These are phyloP conservation scores for Solanum bulbocastanum DNA, from an alignment of 257 asterid species.

Conservation along the genomic window DNA sequence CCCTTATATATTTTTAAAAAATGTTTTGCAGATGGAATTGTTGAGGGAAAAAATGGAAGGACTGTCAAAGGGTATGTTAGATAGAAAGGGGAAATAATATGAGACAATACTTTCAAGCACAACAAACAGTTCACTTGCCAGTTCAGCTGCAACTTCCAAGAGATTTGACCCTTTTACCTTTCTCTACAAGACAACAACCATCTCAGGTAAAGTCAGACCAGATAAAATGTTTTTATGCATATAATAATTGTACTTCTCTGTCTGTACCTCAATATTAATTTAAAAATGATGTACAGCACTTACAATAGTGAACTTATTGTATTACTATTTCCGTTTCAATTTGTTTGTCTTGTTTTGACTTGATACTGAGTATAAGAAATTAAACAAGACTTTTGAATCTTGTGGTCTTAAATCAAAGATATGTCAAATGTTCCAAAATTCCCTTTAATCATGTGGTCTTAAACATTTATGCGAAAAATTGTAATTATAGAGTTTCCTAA, in stretches of 20 bases:
- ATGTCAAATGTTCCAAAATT: background rate
- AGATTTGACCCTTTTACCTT: conserved; percentile 25
- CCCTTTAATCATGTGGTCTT: no score
- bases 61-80: conserved; percentile 31
- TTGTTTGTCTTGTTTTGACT: no score
- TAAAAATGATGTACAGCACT: background rate
- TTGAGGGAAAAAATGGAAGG: conserved; percentile 40
- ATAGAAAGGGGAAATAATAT: conserved; percentile 40
- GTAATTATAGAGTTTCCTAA: background rate
- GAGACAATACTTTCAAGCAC: conserved; percentile 30
- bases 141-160: conserved; percentile 62
- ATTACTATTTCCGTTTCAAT: no score
- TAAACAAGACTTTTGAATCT: no score
- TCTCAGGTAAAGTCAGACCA: conserved; percentile 21
- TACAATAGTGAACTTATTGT: background rate
- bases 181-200: conserved; percentile 14
- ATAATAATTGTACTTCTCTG: conserved; percentile 5
- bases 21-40: conserved; percentile 25
- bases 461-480: no score
- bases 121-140: conserved; percentile 36
- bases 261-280: conserved; percentile 1
- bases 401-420: no score
- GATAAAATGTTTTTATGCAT: background rate
- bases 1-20: background rate
- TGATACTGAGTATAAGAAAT: no score